Evolutionary conservation across 73 alveolate genomes (phyloP).

Genomic region (Effrenium voratum): DNA sequence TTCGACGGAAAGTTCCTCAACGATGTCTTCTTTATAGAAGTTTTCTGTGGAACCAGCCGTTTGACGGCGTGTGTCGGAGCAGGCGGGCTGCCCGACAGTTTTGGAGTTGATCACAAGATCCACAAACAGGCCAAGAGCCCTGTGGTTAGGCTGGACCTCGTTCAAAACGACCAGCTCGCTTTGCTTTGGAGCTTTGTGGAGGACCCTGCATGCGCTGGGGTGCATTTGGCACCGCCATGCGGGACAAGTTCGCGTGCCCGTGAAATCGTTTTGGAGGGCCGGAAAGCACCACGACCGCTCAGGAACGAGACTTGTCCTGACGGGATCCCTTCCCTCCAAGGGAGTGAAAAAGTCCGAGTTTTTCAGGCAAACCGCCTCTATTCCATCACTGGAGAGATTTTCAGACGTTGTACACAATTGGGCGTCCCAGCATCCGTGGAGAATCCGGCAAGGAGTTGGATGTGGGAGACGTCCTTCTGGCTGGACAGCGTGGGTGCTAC

Average conservation of each 20-base stretch:
- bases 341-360: neutral
- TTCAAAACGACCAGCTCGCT: too few relatives aligned
- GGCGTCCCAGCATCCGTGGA: neutral
- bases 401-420: neutral
- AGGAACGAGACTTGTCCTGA: neutral
- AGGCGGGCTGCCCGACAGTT: neutral
- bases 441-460: neutral
- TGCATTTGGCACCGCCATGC: constrained; percentile 23
- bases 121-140: neutral
- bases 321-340: neutral
- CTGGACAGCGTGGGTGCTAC: neutral
- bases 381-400: neutral
- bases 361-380: neutral
- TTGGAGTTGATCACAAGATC: neutral
- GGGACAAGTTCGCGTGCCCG: neutral
- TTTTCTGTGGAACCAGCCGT: neutral
- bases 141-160: neutral
- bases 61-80: neutral
- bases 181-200: too few relatives aligned
- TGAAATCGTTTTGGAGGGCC: neutral
- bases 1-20: neutral
- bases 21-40: neutral
- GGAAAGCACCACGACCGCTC: neutral
- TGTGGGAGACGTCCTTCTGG: neutral
- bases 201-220: neutral